A percentile compares a stretch with the other conserved stretches of the same genome.
Conservation (phyloP, 805 yeast species). For the Lipomyces sp. region DNA sequence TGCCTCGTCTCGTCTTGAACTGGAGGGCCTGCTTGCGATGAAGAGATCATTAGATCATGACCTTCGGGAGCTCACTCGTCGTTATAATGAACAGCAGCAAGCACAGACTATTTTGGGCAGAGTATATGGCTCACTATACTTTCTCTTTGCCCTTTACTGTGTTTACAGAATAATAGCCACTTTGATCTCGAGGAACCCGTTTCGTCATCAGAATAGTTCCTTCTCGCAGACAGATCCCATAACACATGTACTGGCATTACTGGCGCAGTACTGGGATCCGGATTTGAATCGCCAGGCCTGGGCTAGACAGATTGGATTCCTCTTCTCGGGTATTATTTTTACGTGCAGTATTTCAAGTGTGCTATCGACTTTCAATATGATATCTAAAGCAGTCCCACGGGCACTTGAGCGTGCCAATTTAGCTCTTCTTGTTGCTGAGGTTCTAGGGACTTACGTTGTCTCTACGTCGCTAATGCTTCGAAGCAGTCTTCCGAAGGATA, state of each 20-base stretch:
- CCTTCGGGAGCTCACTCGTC: constrained; percentile 38
- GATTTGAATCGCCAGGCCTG: constrained; percentile 45
- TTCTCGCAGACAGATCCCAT: constrained; percentile 39
- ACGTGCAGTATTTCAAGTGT: constrained; percentile 47
- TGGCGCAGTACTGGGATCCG: constrained; percentile 37
- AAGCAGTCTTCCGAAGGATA: constrained; percentile 48
- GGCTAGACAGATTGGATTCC: constrained; percentile 49
- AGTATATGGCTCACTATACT: constrained; percentile 40
- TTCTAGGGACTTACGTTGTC: constrained; percentile 48
- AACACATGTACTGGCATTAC: constrained; percentile 37
- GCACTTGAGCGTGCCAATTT: constrained; percentile 37
- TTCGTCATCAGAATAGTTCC: constrained; percentile 30
- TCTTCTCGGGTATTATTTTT: constrained; percentile 48
- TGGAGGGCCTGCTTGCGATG: constrained; percentile 46
- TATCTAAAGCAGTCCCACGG: constrained; percentile 44
- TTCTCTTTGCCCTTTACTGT: constrained; percentile 49
- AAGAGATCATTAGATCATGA: constrained; percentile 45
- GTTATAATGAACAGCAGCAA: constrained; percentile 40
- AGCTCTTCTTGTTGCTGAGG: constrained; percentile 45
- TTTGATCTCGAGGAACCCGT: constrained; percentile 43
- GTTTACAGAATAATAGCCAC: constrained; percentile 48
- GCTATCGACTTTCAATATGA: constrained; percentile 44
- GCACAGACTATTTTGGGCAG: constrained; percentile 45
- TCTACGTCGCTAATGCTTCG: constrained; percentile 50
- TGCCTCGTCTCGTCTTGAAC: constrained; percentile 41